Evolutionary conservation across 1,284 basidiomycete species (phyloP), one percentile per base, ranked within the genome.

Genomic region (Singerocomus inundabilis): DNA sequence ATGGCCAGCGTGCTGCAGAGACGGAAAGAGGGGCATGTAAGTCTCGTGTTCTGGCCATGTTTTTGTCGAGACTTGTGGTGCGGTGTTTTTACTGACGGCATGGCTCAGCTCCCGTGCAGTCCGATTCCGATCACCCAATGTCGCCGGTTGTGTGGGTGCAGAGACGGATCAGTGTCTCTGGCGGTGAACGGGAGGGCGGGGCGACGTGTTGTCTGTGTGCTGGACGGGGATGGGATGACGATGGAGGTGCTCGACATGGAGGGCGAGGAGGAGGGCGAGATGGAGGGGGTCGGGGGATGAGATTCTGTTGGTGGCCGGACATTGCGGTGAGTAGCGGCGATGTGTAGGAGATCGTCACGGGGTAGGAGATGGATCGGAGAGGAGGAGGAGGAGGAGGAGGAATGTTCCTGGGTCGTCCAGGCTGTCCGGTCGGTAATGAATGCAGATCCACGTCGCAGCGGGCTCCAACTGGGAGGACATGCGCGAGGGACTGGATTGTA

Each of bases 241-340:
- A 65, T 89, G 72, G 87, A 91, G 71, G 76, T 84, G 46, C 71
- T 91, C 60, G 88, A 91, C 73, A 75, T 91, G 71, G 88, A 88
- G 71, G 84, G 78, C 76, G 82, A 61, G 61, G 82, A 59, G 38
- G 60, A 61, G 35, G 55, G n/a, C 32, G 59, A 57, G 54, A 57
- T 58, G 56, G 69, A 69, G 63, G 68, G 62, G 52, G 69, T 66
- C 52, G 70, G 68, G 60, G n/a, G n/a, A n/a, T n/a, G n/a, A n/a
- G n/a, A n/a, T n/a, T n/a, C n/a, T n/a, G n/a, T n/a, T n/a, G 9
- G 29, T 29, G 29, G 9, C 29, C 29, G 29, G 30, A 30, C 30
- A 30, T 30, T 30, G 29, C 29, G 29, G n/a, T n/a, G n/a, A n/a
- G n/a, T n/a, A n/a, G n/a, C n/a, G n/a, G n/a, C n/a, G n/a, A n/a